Evolutionary conservation across 106 monocot species (phyloP), one percentile per base, ranked within the genome.

Genomic region (Vanilla planifolia): DNA sequence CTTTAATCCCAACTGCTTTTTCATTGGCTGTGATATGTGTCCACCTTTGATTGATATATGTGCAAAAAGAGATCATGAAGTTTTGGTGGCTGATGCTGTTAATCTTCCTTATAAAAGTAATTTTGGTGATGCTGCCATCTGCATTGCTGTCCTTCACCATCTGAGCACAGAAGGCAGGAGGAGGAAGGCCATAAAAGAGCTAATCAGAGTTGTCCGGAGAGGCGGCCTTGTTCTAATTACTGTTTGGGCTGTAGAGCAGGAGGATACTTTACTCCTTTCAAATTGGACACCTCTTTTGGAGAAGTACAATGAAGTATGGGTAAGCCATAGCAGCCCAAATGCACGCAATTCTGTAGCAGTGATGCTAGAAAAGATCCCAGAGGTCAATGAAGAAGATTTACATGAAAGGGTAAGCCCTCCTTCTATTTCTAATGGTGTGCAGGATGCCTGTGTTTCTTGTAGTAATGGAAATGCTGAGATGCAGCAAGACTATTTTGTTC

Each of bases 241-340:
- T 0, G 96, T 96, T 4, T 96, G 96, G 96, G 96, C 96, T 36
- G 81, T 77, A 11, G 96, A 96, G 29, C 96, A 96, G 60, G 96
- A 96, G 56, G 90, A 96, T 51, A 46, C 53, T 26, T 71, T 84
- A 11, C 62, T 91, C 60, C 75, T 91, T 44, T 70, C 62, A 23
- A 96, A 96, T 57, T 96, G 96, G 96, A 91, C 96, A 7, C 96
- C 95, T 66, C 80, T 95, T 50, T 74, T 39, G 39, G 34, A 67
- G 55, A 84, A 84, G 69, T 87, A 96, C 51, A 79, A 96, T 32
- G 96, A 95, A 60, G 83, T 77, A 26, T 95, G 95, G 95, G 73
- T 89, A 22, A 73, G 73, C 27, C 64, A 60, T 13, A 74, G 77
- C 59, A 74, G 67, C 47, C 65, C 70, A 63, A 63, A 47, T 6